phyloP scores from a whole-genome alignment of 768 basidiomycete species.

The Naganishia randhawae region DNA sequence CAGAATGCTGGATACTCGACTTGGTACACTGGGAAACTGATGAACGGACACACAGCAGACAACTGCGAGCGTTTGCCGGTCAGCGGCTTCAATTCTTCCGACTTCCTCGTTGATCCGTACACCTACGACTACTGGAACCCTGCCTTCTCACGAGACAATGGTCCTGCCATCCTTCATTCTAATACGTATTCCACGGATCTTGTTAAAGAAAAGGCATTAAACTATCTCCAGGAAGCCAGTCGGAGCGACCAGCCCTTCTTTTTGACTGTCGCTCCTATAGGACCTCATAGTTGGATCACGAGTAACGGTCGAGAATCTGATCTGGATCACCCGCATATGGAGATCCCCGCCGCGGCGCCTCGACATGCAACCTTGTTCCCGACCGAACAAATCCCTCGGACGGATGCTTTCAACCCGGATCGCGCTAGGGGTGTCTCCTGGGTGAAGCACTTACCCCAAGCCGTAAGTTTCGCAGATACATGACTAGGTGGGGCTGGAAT shows the following conservation, averaged over 20 bases:
- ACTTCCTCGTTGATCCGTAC: slow-evolving; percentile 32
- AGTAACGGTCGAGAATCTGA: not conserved
- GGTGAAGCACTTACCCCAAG: slow-evolving; percentile 26
- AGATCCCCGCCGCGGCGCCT: slow-evolving; percentile 20
- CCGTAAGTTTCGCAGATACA: not conserved
- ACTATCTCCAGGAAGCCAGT: slow-evolving; percentile 23
- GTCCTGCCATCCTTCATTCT: slow-evolving; percentile 12
- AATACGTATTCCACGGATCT: slow-evolving; percentile 31
- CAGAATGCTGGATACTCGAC: slow-evolving; percentile 30
- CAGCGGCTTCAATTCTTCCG: slow-evolving; percentile 25
- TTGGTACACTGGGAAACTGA: slow-evolving; percentile 32
- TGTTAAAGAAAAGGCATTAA: slow-evolving; percentile 27
- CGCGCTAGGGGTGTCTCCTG: slow-evolving; percentile 30
- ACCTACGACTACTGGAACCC: slow-evolving; percentile 34
- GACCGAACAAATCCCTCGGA: slow-evolving; percentile 12
- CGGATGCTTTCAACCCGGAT: slow-evolving; percentile 23
- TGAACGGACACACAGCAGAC: slow-evolving; percentile 31
- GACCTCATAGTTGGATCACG: not conserved
- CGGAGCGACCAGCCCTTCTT: slow-evolving; percentile 33
- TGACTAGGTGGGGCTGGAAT: too few species aligned
- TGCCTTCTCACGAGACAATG: not conserved
- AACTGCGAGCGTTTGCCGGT: slow-evolving; percentile 21
- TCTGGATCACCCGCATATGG: slow-evolving; percentile 12
- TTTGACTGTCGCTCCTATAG: slow-evolving; percentile 32
- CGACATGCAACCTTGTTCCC: slow-evolving; percentile 33